phyloP scores from a whole-genome alignment of 331 rosid genomes.

The Erythrophleum ivorense region DNA sequence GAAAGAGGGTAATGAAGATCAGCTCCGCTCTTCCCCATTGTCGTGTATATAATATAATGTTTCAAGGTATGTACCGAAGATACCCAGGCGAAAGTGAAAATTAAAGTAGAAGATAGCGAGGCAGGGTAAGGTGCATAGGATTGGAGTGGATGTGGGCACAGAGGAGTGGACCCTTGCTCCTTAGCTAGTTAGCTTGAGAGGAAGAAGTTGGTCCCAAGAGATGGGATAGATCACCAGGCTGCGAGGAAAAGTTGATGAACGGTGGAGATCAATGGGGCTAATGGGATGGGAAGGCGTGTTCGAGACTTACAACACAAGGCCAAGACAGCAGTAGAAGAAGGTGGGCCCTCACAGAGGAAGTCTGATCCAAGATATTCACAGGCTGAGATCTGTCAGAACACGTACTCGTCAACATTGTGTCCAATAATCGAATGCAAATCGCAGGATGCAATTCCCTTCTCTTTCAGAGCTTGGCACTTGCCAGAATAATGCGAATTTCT shows the following conservation, averaged over 20 bases:
- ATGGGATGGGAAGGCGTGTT: background rate
- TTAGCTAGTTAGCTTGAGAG: slow-evolving; percentile 20
- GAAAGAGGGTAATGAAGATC: too few relatives aligned
- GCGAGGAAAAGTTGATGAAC: slow-evolving; percentile 50
- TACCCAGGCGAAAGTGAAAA: too few relatives aligned
- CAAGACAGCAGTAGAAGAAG: slow-evolving; percentile 1
- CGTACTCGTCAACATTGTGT: background rate
- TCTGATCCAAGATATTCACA: background rate
- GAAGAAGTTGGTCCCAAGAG: slow-evolving; percentile 13
- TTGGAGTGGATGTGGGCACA: slow-evolving; percentile 50
- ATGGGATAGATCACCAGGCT: slow-evolving; percentile 32
- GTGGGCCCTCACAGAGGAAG: background rate
- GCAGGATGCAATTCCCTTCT: background rate
- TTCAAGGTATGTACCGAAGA: too few relatives aligned
- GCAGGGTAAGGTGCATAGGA: slow-evolving; percentile 36
- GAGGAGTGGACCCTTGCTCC: slow-evolving; percentile 41
- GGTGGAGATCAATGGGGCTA: slow-evolving; percentile 22
- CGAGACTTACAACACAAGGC: slow-evolving; percentile 3
- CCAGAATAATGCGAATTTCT: too few relatives aligned
- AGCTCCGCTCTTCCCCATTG: too few relatives aligned
- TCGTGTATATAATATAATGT: too few relatives aligned
- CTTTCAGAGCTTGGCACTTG: background rate
- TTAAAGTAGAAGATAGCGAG: too few relatives aligned
- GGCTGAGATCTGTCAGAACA: background rate
- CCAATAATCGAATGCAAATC: background rate